phyloP scores from a whole-genome alignment of 768 basidiomycete genomes.

The Grammothele lineata region DNA sequence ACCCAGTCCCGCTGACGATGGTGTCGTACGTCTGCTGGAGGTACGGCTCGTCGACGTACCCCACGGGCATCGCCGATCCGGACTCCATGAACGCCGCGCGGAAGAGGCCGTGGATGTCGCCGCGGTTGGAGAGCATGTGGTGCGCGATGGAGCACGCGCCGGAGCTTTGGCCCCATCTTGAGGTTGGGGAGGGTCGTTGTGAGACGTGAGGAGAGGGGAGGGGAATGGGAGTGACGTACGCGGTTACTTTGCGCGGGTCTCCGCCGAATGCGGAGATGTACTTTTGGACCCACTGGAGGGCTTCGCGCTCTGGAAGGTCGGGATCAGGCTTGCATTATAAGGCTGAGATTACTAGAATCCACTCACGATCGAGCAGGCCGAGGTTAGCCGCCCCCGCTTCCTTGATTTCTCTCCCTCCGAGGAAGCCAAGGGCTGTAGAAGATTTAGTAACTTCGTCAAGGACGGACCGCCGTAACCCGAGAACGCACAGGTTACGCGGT shows the following conservation, averaged over 20 bases:
- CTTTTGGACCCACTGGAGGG: constrained; percentile 40
- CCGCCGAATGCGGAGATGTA: constrained; percentile 41
- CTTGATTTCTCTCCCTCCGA: constrained; percentile 20
- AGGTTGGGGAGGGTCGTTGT: no score
- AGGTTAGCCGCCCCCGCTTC: constrained; percentile 27
- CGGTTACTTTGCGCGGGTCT: constrained; percentile 40
- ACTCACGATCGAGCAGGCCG: constrained; percentile 37
- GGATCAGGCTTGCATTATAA: background rate
- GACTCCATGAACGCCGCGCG: constrained; percentile 35
- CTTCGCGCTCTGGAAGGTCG: constrained; percentile 28
- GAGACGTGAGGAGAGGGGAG: no score
- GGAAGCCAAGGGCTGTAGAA: constrained; percentile 23
- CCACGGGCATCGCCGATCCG: background rate
- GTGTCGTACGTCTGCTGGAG: constrained; percentile 30
- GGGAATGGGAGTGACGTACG: constrained; percentile 19
- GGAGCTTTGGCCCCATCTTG: constrained; percentile 32
- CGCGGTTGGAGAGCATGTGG: constrained; percentile 23
- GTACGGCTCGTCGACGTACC: background rate
- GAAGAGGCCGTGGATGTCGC: constrained; percentile 19
- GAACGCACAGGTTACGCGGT: constrained; percentile 23
- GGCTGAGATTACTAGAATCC: constrained; percentile 29
- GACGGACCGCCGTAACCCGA: no score
- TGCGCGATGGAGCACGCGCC: constrained; percentile 31
- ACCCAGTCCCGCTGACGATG: constrained; percentile 35
- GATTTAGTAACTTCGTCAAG: no score